Base-by-base conservation (phyloP, 2,329 filamentous ascomycete genomes). In the Fusarium nygamai region DNA sequence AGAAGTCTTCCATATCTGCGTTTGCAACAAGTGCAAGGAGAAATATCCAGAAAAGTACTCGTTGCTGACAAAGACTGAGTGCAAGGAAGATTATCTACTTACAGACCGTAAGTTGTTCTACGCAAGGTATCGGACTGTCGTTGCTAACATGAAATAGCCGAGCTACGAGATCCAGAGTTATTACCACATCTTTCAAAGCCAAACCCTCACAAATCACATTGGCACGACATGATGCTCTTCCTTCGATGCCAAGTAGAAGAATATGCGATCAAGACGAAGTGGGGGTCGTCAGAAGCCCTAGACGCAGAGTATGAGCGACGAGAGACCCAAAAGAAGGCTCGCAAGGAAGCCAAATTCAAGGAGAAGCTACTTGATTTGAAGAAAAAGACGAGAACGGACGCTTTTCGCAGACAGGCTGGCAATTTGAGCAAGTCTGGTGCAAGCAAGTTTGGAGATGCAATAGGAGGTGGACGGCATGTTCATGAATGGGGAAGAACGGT, bases 221-320 rank as follows among this genome's bases (percentile, higher is more conserved):
- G 95, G 94, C 95, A 98, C 82, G 94, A 97, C 85, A 99, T 99
- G 96, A 98, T 98, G 92, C 89, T 99, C 6, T 99, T 96, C 81
- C 87, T 99, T 29, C 92, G 96, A 2, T 97, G 91, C 69, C 96
- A 99, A 80, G 94, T 99, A 5, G 96, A 99, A 80, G 94, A 95
- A 64, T 98, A 98, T 80, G 96, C 96, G 1, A 92, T 98, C 78
- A 90, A 88, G 3, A 91, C 90, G 74, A 98, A 98, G 84, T 99
- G 96, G 96, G 96, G 96, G 0, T 94, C 92, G 0, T 84, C 93
- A 0, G 95, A 96, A 79, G 93, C 92, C 1, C 85, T 98, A 9
- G 96, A 98, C 80, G 94, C 89, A 10, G 96, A 98, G 83, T 98
- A 96, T 78, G 94, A 93, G 82, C 90, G 90, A 71, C 89, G 96